Evolutionary conservation across 2,329 filamentous ascomycete genomes (phyloP).

Genomic region (Malbranchea zuffiana): DNA sequence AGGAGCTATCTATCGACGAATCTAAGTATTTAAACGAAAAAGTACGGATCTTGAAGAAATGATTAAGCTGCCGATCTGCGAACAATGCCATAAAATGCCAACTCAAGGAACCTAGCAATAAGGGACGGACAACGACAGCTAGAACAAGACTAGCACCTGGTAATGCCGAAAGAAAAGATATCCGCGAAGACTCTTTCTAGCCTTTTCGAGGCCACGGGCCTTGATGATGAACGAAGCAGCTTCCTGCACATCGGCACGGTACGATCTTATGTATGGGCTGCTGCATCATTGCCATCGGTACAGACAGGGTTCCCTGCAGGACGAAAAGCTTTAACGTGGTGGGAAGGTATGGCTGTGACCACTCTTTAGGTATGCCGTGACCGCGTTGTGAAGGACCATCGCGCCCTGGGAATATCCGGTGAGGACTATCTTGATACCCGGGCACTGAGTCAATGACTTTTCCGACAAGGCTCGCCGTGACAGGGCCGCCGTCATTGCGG

Average conservation of each 20-base stretch:
- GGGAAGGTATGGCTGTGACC: no score
- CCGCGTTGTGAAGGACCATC: conserved; percentile 28
- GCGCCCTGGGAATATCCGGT: conserved; percentile 29
- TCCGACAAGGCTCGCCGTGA: conserved; percentile 24
- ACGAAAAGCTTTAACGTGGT: no score
- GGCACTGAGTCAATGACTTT: conserved; percentile 23
- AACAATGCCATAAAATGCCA: no score
- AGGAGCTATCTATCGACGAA: no score
- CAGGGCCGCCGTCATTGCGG: conserved; percentile 22
- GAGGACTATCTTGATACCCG: conserved; percentile 25
- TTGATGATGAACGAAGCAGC: conserved; percentile 31
- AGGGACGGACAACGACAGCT: no score
- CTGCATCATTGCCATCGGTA: conserved; percentile 33
- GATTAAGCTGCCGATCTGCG: no score
- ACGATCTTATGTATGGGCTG: conserved; percentile 35
- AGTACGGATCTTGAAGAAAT: no score
- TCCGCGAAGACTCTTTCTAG: no score
- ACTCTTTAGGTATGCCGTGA: conserved; percentile 17
- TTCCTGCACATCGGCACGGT: conserved; percentile 26
- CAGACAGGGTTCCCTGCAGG: conserved; percentile 44
- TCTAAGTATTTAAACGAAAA: no score
- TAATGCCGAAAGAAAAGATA: no score
- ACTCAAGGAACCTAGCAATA: no score
- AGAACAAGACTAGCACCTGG: no score
- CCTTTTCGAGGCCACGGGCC: conserved; percentile 17